These are phyloP conservation scores for Kentomonas sorsogonicus DNA, from an alignment of 208 protist species.

Conservation along the genomic window DNA sequence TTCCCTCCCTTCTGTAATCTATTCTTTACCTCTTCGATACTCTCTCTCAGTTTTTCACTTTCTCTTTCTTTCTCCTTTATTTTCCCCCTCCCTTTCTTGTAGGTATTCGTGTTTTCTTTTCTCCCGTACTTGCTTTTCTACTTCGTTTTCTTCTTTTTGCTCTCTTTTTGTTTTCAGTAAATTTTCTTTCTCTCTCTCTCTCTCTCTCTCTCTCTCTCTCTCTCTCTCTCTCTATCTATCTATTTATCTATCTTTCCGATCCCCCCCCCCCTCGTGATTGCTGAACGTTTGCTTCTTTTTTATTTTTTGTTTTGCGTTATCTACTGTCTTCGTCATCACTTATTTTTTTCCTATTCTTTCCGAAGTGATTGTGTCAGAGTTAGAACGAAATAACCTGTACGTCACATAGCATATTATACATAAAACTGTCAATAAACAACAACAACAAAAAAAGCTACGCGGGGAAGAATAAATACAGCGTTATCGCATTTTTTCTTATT, in stretches of 20 bases:
- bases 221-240: neutral
- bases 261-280: neutral
- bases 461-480: too few species aligned
- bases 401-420: too few species aligned
- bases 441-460: neutral
- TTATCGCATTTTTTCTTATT: neutral
- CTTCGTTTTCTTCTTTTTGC: neutral
- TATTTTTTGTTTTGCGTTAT: neutral
- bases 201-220: neutral
- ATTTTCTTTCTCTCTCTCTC: neutral
- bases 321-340: too few species aligned
- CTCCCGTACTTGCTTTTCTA: neutral
- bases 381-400: too few species aligned
- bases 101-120: conserved; percentile 2
- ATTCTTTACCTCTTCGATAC: neutral
- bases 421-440: neutral
- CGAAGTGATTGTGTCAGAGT: too few species aligned
- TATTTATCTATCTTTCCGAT: neutral
- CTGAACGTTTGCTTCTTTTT: neutral
- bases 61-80: neutral
- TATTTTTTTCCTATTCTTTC: too few species aligned
- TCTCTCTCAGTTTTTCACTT: neutral
- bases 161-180: conserved; percentile 1
- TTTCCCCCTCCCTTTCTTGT: neutral
- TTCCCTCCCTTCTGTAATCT: neutral